phyloP scores from a whole-genome alignment of 352 stramenopile species.

The Phytophthora aleatoria region DNA sequence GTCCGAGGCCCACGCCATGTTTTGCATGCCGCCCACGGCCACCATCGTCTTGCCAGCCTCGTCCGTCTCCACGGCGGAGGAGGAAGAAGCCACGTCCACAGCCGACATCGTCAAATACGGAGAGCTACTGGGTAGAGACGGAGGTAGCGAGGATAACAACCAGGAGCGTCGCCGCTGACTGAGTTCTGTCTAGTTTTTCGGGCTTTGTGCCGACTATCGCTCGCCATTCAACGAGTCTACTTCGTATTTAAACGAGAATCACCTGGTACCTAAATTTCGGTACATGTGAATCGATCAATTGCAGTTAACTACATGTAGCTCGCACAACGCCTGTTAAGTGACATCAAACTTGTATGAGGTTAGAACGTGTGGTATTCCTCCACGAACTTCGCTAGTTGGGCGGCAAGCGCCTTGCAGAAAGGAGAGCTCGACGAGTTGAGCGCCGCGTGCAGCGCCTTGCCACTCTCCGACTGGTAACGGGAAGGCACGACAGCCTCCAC shows the following conservation, averaged over 20 bases:
- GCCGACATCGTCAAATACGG: constrained; percentile 26
- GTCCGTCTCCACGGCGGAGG: constrained; percentile 25
- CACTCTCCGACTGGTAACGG: constrained; percentile 68
- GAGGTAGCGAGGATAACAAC: neutral
- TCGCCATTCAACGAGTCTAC: constrained; percentile 13
- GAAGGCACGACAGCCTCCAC: constrained; percentile 69
- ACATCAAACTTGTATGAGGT: constrained; percentile 6
- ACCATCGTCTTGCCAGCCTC: constrained; percentile 70
- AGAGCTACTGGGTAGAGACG: constrained; percentile 7
- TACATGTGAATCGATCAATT: no score
- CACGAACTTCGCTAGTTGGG: constrained; percentile 66
- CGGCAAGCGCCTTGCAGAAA: constrained; percentile 63
- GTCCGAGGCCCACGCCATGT: constrained; percentile 89
- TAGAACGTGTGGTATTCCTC: constrained; percentile 80
- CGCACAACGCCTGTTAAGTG: neutral
- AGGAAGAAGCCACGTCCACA: constrained; percentile 33
- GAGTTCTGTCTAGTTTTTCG: constrained; percentile 18
- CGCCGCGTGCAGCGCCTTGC: constrained; percentile 72
- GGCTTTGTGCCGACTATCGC: constrained; percentile 12
- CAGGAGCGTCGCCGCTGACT: neutral
- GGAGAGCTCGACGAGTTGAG: constrained; percentile 55
- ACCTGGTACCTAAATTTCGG: no score
- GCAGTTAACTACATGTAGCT: neutral
- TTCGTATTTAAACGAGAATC: neutral
- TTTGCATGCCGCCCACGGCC: constrained; percentile 83